These are phyloP conservation scores for Colletotrichum tropicicola DNA, from an alignment of 2,329 filamentous ascomycete genomes.

Conservation along the genomic window DNA sequence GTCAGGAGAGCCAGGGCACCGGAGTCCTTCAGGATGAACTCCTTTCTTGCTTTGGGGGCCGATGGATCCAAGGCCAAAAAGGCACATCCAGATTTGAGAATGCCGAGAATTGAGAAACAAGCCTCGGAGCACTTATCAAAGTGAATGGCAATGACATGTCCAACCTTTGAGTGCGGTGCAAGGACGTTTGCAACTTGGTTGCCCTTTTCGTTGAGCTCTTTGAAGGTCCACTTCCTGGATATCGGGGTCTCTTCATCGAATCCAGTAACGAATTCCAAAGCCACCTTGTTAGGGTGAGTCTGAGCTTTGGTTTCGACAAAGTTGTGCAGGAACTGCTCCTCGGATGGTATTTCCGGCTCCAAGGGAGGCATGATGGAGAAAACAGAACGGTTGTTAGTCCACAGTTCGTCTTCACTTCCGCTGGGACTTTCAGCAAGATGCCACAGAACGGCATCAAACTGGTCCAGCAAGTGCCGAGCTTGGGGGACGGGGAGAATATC, in stretches of 20 bases:
- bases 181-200: constrained; percentile 79
- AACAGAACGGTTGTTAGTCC: constrained; percentile 44
- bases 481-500: constrained; percentile 75
- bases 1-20: constrained; percentile 70
- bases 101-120: constrained; percentile 82
- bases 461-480: constrained; percentile 70
- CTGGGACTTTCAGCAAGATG: constrained; percentile 63
- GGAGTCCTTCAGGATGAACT: constrained; percentile 82
- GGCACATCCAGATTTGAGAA: constrained; percentile 82
- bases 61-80: constrained; percentile 83
- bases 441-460: constrained; percentile 75
- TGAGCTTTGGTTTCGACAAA: constrained; percentile 75
- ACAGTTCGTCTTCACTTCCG: constrained; percentile 48
- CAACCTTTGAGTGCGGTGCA: constrained; percentile 55
- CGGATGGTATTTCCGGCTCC: constrained; percentile 63
- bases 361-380: constrained; percentile 75
- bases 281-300: constrained; percentile 65
- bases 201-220: constrained; percentile 74
- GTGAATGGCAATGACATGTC: constrained; percentile 76
- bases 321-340: constrained; percentile 74
- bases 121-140: constrained; percentile 89
- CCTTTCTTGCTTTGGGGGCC: constrained; percentile 76
- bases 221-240: constrained; percentile 75
- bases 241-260: constrained; percentile 56
- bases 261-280: constrained; percentile 78